Base-by-base conservation (phyloP, 1,139 yeast genomes). In the Scheffersomyces illinoinensis region DNA sequence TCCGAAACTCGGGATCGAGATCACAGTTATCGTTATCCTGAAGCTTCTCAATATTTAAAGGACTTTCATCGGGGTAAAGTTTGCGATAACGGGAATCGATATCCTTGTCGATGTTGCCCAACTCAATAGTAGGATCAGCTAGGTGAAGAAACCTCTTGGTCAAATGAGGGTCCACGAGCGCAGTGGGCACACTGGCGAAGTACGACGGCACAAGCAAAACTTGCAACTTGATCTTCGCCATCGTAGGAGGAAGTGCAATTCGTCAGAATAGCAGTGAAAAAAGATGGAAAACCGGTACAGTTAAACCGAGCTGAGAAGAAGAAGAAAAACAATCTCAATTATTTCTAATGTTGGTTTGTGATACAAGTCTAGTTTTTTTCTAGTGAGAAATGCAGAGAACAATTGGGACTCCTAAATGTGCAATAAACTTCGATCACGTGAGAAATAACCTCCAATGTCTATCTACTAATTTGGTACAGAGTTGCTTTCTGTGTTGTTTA, bases 11-110 rank as follows among this genome's bases (percentile, higher is more conserved):
- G 0, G 93, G 92, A 70, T 90, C 96, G 63, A 91, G 74, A 69
- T 91, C 96, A 66, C 93, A 89, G 61, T 81, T 80, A 60, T 85
- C 83, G 43, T 73, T 71, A 69, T 90, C 93, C 68, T 90, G 95
- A 10, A 90, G 73, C 55, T 85, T 82, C 23, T 81, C 75, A 49
- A 90, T 84, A 5, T 76, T 77, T 18, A 89, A 69, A 0, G 81
- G 78, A 1, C 77, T 82, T 57, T 84, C 88, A 46, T 79, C 78
- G 0, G 95, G 93, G 64, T 90, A 90, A 54, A 90, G 75, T 68
- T 85, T 86, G 53, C 75, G 67, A 68, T 85, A 88, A 58, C 91
- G 77, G 5, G 69, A 71, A 23, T 75, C 66, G 23, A 88, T 82
- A 56, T 87, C 90, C 7, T 74, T 71, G 48, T 86, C 79, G 20